Percentiles rank a stretch among this genome's conserved stretches.
Evolutionary conservation across 139 green algal species (phyloP).

Genomic region (Pleodorina starrii): DNA sequence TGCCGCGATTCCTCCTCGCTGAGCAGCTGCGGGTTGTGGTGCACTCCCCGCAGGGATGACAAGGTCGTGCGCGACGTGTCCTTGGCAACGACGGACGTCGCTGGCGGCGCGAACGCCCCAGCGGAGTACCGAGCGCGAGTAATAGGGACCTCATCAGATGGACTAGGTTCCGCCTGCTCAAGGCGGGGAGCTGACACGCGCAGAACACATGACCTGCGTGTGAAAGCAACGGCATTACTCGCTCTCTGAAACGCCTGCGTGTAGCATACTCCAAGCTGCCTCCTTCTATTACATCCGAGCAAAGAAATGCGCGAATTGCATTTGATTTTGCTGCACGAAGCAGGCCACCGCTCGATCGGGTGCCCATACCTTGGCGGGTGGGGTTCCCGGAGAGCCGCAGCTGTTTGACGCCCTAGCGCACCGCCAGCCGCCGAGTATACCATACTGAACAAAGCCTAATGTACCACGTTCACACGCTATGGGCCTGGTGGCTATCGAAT

Average conservation of each 20-base stretch:
- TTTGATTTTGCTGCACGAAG: neutral
- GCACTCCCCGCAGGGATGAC: neutral
- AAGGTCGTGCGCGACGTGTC: neutral
- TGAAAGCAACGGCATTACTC: neutral
- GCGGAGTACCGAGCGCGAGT: slow-evolving; percentile 20
- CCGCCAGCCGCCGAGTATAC: neutral
- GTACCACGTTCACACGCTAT: no score
- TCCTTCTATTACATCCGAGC: no score
- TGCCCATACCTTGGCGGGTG: neutral
- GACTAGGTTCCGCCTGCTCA: slow-evolving; percentile 14
- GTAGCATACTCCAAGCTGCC: no score
- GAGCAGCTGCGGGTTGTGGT: neutral
- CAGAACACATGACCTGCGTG: slow-evolving; percentile 11
- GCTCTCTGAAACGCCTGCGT: neutral
- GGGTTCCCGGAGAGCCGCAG: neutral
- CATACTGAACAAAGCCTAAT: neutral
- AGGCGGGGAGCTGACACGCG: slow-evolving; percentile 6
- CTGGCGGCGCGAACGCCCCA: slow-evolving; percentile 17
- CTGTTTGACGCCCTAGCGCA: neutral
- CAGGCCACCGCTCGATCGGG: neutral
- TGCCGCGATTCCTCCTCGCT: neutral
- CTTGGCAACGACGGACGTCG: neutral
- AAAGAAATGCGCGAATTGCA: neutral
- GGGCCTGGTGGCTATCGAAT: no score
- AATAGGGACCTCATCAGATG: neutral